Percentiles rank a stretch among this genome's conserved stretches.
phyloP scores from a whole-genome alignment of 805 yeast genomes.

The Ogataea trehalophila region DNA sequence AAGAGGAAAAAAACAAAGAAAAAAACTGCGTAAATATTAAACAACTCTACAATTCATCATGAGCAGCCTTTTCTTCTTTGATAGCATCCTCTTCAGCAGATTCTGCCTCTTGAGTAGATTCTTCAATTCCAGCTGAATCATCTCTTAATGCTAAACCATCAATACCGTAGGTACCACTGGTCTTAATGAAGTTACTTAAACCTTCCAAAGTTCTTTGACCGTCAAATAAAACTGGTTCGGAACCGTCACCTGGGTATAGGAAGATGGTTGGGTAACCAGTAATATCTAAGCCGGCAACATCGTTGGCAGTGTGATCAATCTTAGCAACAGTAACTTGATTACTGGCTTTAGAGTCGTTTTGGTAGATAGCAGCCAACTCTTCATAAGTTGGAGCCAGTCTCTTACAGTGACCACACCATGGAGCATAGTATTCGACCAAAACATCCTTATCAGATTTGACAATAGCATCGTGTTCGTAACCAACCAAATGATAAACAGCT shows the following conservation, averaged over 20 bases:
- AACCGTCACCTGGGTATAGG: slow-evolving; percentile 81
- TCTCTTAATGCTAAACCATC: slow-evolving; percentile 43
- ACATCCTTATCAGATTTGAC: slow-evolving; percentile 64
- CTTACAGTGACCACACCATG: slow-evolving; percentile 98
- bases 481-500: slow-evolving; percentile 69
- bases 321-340: slow-evolving; percentile 72
- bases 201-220: slow-evolving; percentile 72
- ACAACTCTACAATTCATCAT: slow-evolving; percentile 19
- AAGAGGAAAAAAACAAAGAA: not conserved
- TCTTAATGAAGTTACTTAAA: slow-evolving; percentile 66
- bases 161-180: slow-evolving; percentile 56
- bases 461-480: slow-evolving; percentile 70
- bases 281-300: slow-evolving; percentile 68
- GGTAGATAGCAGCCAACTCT: slow-evolving; percentile 72
- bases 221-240: slow-evolving; percentile 58
- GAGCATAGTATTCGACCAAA: slow-evolving; percentile 89
- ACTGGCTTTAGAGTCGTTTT: slow-evolving; percentile 41
- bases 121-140: slow-evolving; percentile 50
- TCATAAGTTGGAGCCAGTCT: slow-evolving; percentile 84
- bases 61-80: slow-evolving; percentile 60
- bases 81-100: slow-evolving; percentile 63
- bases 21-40: not conserved
- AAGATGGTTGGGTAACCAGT: slow-evolving; percentile 90
- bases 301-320: slow-evolving; percentile 86
- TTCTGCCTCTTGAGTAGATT: slow-evolving; percentile 78